Percentiles rank a stretch among this genome's conserved stretches.
Conservation (phyloP, 192 early-diverging fungal species). For the Backusella mclennaniae region DNA sequence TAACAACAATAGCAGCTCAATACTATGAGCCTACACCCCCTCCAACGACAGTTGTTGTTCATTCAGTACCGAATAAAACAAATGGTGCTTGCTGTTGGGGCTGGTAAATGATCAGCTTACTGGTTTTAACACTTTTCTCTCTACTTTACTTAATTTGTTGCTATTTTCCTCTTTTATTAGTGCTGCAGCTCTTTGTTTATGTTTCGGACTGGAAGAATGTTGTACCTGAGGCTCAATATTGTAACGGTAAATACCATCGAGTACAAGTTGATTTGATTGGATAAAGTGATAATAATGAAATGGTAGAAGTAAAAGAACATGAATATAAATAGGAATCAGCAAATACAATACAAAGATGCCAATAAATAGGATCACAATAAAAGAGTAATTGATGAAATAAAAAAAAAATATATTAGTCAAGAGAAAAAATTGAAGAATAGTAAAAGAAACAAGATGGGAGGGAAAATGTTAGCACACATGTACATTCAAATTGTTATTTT, state of each 20-base stretch:
- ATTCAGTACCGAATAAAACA: slow-evolving; percentile 15
- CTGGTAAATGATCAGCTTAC: slow-evolving; percentile 1
- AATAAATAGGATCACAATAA: no score
- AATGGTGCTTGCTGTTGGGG: slow-evolving; percentile 22
- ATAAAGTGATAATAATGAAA: no score
- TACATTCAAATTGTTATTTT: no score
- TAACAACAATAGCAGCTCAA: neutral
- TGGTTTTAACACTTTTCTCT: neutral
- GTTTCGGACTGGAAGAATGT: slow-evolving; percentile 18
- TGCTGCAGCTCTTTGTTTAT: slow-evolving; percentile 14
- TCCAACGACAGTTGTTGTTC: slow-evolving; percentile 14
- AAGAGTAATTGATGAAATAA: no score
- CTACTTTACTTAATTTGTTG: neutral
- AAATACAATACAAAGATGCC: no score
- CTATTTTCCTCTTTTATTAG: slow-evolving; percentile 9
- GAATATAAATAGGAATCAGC: no score
- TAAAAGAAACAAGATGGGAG: neutral
- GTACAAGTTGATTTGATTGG: no score
- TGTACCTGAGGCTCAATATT: neutral
- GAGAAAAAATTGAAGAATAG: neutral
- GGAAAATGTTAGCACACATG: no score
- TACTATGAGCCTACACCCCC: slow-evolving; percentile 17
- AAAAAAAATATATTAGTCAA: neutral
- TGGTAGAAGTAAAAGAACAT: no score
- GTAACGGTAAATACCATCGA: no score